Evolutionary conservation across 2,329 filamentous ascomycete species (phyloP), one percentile per base, ranked within the genome.

Genomic region (Colletotrichum sp.): DNA sequence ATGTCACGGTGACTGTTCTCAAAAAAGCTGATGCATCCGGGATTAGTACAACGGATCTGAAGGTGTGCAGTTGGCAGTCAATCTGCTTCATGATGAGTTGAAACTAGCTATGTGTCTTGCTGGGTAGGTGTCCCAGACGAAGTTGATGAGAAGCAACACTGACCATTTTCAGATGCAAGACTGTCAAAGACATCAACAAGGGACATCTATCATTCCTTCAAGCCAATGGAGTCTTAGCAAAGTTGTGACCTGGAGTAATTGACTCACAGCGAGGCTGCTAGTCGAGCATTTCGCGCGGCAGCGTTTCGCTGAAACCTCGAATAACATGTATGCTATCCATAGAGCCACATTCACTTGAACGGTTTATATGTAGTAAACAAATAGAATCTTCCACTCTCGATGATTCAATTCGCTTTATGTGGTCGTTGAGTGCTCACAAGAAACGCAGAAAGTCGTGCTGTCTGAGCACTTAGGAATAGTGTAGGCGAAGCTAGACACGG

Each of bases 401-500:
- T 48, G 9, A 48, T 3, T n/a, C 2, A 6, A 21, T 48, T 48
- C 38, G 18, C 18, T n/a, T 48, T n/a, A 4, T 6, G 38, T 48
- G 18, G 8, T 48, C 9, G 38, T 48, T 4, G 38, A 48, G 5
- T 48, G 38, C 16, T 6, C 36, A 43, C 8, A 43, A n/a, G 16
- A 18, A 43, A 43, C 36, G 16, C 16, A n/a, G 16, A 43, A 43
- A 43, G 8, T 43, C 0, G 36, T 10, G 8, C 8, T 43, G 8
- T 10, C 8, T 0, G 2, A 43, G 36, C 8, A 0, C 5, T 0
- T 10, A 3, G 16, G 0, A 43, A n/a, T 10, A 3, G 36, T 43
- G 36, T n/a, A 18, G 36, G 8, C 36, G 5, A 43, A 43, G 36
- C 1, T 6, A 38, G 36, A 36, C 6, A 36, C 34, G 34, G 13